Percentiles rank a stretch among this genome's conserved stretches.
phyloP scores from a whole-genome alignment of 345 rosid species.

The Brassica incana region DNA sequence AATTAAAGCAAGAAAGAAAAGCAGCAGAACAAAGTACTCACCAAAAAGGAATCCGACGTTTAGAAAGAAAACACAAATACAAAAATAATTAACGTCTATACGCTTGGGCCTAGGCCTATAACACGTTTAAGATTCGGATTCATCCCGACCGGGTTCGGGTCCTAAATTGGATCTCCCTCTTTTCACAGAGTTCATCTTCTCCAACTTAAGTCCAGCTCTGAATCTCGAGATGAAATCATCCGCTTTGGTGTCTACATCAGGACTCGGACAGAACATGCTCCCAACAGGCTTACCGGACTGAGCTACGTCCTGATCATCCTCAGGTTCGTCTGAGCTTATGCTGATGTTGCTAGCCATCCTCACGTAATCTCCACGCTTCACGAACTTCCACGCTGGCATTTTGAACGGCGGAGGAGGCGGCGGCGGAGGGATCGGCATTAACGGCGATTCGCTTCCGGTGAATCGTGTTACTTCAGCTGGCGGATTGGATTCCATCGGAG shows the following conservation, averaged over 20 bases:
- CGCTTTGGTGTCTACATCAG: conserved; percentile 84
- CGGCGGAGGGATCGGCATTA: conserved; percentile 62
- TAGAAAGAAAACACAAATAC: background rate
- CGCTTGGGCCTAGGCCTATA: background rate
- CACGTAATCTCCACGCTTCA: conserved; percentile 64
- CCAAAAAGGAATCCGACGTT: conserved; percentile 1
- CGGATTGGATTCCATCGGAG: conserved; percentile 28
- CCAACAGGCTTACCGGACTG: conserved; percentile 13
- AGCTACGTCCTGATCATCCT: conserved; percentile 42
- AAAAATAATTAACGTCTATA: background rate
- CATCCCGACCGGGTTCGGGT: conserved; percentile 39
- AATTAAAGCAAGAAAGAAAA: background rate
- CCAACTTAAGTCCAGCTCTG: conserved; percentile 72
- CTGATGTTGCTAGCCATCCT: conserved; percentile 61
- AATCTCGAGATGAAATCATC: conserved; percentile 77
- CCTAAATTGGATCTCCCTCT: conserved; percentile 66
- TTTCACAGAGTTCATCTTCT: conserved; percentile 67
- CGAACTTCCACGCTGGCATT: conserved; percentile 62
- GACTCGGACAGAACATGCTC: conserved; percentile 68
- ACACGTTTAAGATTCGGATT: conserved; percentile 19
- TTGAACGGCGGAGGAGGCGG: conserved; percentile 89
- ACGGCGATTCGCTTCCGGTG: conserved; percentile 58
- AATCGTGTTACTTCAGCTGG: conserved; percentile 40
- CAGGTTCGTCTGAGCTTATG: conserved; percentile 56
- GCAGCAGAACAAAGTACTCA: background rate